Base-by-base conservation (phyloP, 2,329 filamentous ascomycete species). In the Westerdykella aurantiaca region DNA sequence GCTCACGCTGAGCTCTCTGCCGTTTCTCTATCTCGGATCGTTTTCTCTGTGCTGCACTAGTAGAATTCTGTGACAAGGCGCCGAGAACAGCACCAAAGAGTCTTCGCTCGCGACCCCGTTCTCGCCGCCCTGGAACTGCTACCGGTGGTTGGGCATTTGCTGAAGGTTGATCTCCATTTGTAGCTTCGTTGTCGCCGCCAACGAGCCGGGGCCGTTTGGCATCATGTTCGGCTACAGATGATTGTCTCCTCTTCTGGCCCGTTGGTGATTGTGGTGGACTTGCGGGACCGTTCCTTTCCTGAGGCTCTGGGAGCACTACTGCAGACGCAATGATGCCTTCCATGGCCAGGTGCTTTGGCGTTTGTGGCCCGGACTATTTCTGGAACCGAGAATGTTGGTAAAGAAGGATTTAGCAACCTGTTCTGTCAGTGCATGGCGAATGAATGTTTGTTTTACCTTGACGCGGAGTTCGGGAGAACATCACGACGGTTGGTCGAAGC, bases 21-120 rank as follows among this genome's bases (percentile, higher is more conserved):
- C 83, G 83, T 67, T 81, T 83, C 71, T 93, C 89, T 64, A 91
- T 89, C 64, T 91, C 89, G 49, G 78, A 79, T 45, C 86, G 82
- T 56, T 80, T 82, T 68, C 79, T 84, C 69, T 85, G 72, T 50
- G 81, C 72, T 71, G 75, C 71, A 53, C 74, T 78, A 61, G 63
- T 51, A 47, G 77, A 77, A 57, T 78, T 83, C 69, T 91, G 86
- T 66, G 84, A 88, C 47, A 95, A 76, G 31, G 85, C 88, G 64
- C 78, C 86, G 47, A 93, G 73, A 44, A 94, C 71, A 31, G 84
- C 86, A 48, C 91, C 90, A 62, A 96, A 96, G 48, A 97, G 75
- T 42, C 91, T 80, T 67, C 86, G 85, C 17, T 87, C 86, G 31
- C 91, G 84, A 63, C 86, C 88, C 66, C 83, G 88, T 63, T 97